These are phyloP conservation scores for Tephrocybe sp. DNA, from an alignment of 768 basidiomycete species.

Conservation along the genomic window DNA sequence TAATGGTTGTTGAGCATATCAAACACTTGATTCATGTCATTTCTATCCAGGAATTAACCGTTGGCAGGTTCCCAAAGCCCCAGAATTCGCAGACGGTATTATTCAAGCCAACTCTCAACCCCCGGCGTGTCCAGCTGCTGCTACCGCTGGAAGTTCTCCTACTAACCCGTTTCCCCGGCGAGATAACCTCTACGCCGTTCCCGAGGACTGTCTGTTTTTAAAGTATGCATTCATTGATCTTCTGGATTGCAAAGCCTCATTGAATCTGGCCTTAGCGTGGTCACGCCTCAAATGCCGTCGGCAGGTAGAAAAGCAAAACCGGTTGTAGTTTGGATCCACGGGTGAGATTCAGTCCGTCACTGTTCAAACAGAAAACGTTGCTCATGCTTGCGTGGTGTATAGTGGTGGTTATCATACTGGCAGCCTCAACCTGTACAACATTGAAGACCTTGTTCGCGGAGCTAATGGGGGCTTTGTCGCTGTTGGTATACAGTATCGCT, in stretches of 20 bases:
- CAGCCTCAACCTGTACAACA: neutral
- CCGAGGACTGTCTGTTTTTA: slow-evolving; percentile 32
- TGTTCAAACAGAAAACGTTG: neutral
- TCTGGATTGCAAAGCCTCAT: too few species aligned
- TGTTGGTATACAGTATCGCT: slow-evolving; percentile 26
- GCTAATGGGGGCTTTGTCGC: slow-evolving; percentile 19
- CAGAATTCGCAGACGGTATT: neutral
- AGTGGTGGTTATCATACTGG: slow-evolving; percentile 12
- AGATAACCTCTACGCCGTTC: neutral
- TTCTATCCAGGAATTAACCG: slow-evolving; percentile 18
- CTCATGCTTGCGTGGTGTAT: neutral
- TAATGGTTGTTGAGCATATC: too few species aligned
- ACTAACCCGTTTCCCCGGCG: slow-evolving; percentile 5
- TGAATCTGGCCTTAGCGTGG: slow-evolving; percentile 2
- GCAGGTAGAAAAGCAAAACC: slow-evolving; percentile 12
- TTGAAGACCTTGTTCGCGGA: slow-evolving; percentile 17
- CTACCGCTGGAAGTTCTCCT: neutral
- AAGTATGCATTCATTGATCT: slow-evolving; percentile 26
- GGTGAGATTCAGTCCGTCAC: slow-evolving; percentile 9
- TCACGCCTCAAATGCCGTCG: neutral
- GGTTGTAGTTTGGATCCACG: slow-evolving; percentile 23
- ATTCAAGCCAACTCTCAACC: neutral
- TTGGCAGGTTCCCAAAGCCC: slow-evolving; percentile 18
- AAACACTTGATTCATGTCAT: too few species aligned
- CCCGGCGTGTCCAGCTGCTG: neutral